Evolutionary conservation across 352 stramenopile genomes (phyloP), one percentile per base, ranked within the genome.

Genomic region (Globisporangium yorkense): DNA sequence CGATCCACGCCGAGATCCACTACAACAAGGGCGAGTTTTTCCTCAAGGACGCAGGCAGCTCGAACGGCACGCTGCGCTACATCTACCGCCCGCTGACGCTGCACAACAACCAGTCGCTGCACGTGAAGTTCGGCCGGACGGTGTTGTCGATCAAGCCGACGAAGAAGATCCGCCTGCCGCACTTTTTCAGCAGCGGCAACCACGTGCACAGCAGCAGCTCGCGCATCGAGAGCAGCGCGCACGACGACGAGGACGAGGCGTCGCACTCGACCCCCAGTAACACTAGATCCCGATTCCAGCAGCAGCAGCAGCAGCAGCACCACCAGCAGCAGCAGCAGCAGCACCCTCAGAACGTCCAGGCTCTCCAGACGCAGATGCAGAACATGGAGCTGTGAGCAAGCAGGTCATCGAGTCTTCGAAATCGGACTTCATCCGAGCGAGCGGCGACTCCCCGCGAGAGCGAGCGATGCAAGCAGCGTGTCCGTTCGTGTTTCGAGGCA

Each of bases 11-110:
- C 1, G 85, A 96, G 45, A 97, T 98, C 61, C 84, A 96, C 44
- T 97, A 97, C 63, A 85, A 88, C 16, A 94, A 94, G 40, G 94
- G 92, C 16, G 89, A 98, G 74, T 98, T 97, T 51, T 87, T 97
- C 62, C 87, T 98, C 44, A 97, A 96, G 50, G 94, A 98, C 68
- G 94, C 89, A 0, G 89, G 89, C 15, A 97, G 86, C 35, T 98
- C 91, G 2, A 98, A 98, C 66, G 94, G 94, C 53, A 97, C 88
- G 41, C 78, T 98, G 71, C 76, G 96, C 31, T 98, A 98, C 76
- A 87, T 98, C n/a, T 92, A 96, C 59, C 78, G 88, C 18, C 92
- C 94, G 6, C 75, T 98, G 44, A 92, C 94, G 57, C 73, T 98
- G 15, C 80, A 91, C 59, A 91, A 89, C 75, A 92, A 92, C 65